A percentile compares a stretch with the other conserved stretches of the same genome.
phyloP scores from a whole-genome alignment of 1,139 yeast species.

The Lodderomyces margitis region DNA sequence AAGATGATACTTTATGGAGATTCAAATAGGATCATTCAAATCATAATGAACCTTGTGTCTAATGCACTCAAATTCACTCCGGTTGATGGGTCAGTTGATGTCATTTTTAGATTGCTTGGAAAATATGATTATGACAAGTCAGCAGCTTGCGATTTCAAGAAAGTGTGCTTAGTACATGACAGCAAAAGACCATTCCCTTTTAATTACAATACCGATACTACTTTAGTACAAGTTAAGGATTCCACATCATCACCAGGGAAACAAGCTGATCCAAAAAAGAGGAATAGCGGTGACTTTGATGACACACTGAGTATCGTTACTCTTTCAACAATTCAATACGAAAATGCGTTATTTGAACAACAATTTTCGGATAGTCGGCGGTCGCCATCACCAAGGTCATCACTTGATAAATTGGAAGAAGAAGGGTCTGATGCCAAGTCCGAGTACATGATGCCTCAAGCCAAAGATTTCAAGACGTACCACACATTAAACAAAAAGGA shows the following conservation, averaged over 20 bases:
- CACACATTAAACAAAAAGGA: slow-evolving; percentile 12
- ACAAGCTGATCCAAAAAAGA: not conserved
- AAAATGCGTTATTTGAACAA: slow-evolving; percentile 50
- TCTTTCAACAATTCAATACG: slow-evolving; percentile 52
- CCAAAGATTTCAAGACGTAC: slow-evolving; percentile 12
- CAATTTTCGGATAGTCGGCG: slow-evolving; percentile 44
- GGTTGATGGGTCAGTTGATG: slow-evolving; percentile 75
- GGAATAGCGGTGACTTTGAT: slow-evolving; percentile 11
- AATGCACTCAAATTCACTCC: slow-evolving; percentile 82
- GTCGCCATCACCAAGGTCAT: slow-evolving; percentile 20
- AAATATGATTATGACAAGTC: slow-evolving; percentile 58
- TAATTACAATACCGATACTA: slow-evolving; percentile 3
- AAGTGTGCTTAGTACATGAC: slow-evolving; percentile 27
- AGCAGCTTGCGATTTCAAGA: slow-evolving; percentile 27
- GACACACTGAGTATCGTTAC: slow-evolving; percentile 44
- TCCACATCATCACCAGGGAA: slow-evolving; percentile 4
- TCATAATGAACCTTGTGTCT: slow-evolving; percentile 82
- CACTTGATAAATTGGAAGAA: slow-evolving; percentile 2
- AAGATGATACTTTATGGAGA: slow-evolving; percentile 77
- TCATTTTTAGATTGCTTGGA: slow-evolving; percentile 63
- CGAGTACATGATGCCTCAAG: slow-evolving; percentile 11
- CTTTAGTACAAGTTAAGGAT: not conserved
- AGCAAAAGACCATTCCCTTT: slow-evolving; percentile 7
- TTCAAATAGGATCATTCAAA: slow-evolving; percentile 80
- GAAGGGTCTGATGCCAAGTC: not conserved